Evolutionary conservation across 345 rosid species (phyloP).

Genomic region (Ailanthus altissimus): DNA sequence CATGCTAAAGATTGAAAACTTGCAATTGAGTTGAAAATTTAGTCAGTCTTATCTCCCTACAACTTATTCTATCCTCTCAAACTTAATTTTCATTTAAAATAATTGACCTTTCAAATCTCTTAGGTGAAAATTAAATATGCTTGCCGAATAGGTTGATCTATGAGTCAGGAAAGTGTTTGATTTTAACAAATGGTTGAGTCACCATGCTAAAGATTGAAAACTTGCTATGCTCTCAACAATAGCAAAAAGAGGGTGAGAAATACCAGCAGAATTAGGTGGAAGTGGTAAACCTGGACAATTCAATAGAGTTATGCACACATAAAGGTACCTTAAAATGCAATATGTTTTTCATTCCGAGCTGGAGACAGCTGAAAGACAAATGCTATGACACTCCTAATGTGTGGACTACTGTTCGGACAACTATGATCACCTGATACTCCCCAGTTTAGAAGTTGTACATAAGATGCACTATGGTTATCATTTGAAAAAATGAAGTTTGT

Average conservation of each 20-base stretch:
- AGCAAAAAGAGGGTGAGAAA: not conserved
- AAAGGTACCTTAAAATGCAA: not conserved
- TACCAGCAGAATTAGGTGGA: not conserved
- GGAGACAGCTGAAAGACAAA: not conserved
- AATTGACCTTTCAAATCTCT: not conserved
- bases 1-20: too few relatives aligned
- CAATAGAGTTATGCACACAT: not conserved
- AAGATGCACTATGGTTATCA: not conserved
- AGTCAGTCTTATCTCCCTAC: not conserved
- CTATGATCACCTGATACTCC: conserved; percentile 1
- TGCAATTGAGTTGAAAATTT: not conserved
- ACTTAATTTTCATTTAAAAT: not conserved
- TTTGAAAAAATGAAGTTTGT: not conserved
- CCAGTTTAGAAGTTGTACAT: not conserved
- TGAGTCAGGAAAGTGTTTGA: not conserved
- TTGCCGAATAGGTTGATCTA: not conserved
- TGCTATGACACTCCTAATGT: not conserved
- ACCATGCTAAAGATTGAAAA: not conserved
- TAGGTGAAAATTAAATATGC: not conserved
- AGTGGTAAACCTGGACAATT: not conserved
- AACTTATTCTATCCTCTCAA: not conserved
- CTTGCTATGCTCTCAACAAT: not conserved
- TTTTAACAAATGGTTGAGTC: not conserved
- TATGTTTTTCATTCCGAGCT: not conserved
- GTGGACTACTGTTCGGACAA: not conserved